phyloP scores from a whole-genome alignment of 106 monocot genomes.

The Ottelia alismoides region DNA sequence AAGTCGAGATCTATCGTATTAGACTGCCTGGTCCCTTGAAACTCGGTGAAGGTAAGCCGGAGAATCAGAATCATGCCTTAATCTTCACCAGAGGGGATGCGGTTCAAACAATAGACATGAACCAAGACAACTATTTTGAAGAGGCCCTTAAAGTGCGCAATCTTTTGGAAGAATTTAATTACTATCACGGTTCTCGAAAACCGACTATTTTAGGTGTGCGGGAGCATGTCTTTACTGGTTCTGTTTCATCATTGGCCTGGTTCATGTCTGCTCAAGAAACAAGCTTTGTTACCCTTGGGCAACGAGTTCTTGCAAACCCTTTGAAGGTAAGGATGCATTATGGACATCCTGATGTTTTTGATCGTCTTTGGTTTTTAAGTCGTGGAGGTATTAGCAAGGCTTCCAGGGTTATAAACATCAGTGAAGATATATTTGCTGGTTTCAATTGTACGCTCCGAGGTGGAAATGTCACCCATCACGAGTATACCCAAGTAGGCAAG shows the following conservation, averaged over 20 bases:
- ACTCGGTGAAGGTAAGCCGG: slow-evolving; percentile 25
- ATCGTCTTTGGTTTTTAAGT: slow-evolving; percentile 69
- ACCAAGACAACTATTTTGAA: slow-evolving; percentile 22
- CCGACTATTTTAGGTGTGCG: slow-evolving; percentile 91
- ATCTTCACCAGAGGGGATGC: slow-evolving; percentile 23
- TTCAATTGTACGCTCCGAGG: slow-evolving; percentile 80
- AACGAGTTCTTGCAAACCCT: slow-evolving; percentile 87
- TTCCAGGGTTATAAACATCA: slow-evolving; percentile 63
- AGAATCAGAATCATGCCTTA: slow-evolving; percentile 25
- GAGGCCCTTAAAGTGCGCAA: slow-evolving; percentile 36
- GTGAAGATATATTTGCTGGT: slow-evolving; percentile 92
- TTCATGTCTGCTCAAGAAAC: slow-evolving; percentile 97
- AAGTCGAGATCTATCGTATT: slow-evolving; percentile 21
- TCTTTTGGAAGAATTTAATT: slow-evolving; percentile 65
- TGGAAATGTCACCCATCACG: slow-evolving; percentile 78
- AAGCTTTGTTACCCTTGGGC: slow-evolving; percentile 94
- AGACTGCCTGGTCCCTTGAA: slow-evolving; percentile 20
- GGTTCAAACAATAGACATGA: slow-evolving; percentile 24
- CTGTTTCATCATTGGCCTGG: slow-evolving; percentile 90
- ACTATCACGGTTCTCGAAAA: slow-evolving; percentile 55
- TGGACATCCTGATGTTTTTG: slow-evolving; percentile 88
- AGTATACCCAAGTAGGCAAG: slow-evolving; percentile 71
- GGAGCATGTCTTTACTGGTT: slow-evolving; percentile 88
- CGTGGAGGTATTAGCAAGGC: slow-evolving; percentile 78
- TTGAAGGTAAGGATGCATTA: slow-evolving; percentile 95